Conservation (phyloP, 2,329 filamentous ascomycete species). For the Beauveria bassiana region DNA sequence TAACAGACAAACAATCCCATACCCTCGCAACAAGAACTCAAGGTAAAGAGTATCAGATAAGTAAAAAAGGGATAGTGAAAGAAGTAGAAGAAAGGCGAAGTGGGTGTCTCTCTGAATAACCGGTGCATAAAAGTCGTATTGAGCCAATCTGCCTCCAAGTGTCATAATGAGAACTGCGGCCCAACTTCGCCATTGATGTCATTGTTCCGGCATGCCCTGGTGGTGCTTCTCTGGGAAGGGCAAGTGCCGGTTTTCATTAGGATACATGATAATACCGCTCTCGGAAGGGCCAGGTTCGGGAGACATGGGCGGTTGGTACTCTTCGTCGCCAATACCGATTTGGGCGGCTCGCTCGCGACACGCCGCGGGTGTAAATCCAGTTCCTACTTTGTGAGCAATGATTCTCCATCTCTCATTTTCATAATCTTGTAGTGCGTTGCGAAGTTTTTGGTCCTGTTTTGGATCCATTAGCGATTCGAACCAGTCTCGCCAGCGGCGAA, state of each 20-base stretch:
- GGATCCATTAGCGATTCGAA: background rate
- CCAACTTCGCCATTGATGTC: background rate
- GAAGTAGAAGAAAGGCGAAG: slow-evolving; percentile 1
- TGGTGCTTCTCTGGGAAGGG: slow-evolving; percentile 9
- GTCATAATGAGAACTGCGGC: background rate
- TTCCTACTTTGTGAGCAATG: slow-evolving; percentile 82
- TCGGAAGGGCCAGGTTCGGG: slow-evolving; percentile 22
- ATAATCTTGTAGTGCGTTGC: slow-evolving; percentile 71
- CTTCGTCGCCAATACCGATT: slow-evolving; percentile 38
- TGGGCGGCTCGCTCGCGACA: slow-evolving; percentile 75
- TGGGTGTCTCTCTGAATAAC: background rate
- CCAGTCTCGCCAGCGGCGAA: background rate
- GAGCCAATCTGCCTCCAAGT: background rate
- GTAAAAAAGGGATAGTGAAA: slow-evolving; percentile 3
- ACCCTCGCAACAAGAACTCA: background rate
- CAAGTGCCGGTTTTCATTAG: slow-evolving; percentile 5
- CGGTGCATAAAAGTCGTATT: background rate
- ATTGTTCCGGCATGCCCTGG: slow-evolving; percentile 5
- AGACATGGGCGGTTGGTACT: slow-evolving; percentile 46
- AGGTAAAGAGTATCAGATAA: background rate
- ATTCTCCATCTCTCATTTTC: slow-evolving; percentile 91
- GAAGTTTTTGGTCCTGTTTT: slow-evolving; percentile 67
- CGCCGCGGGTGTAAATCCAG: slow-evolving; percentile 77
- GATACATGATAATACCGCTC: slow-evolving; percentile 8
- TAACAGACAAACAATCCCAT: background rate